Evolutionary conservation across 2,329 filamentous ascomycete genomes (phyloP).

Genomic region (Alternaria incomplexa): DNA sequence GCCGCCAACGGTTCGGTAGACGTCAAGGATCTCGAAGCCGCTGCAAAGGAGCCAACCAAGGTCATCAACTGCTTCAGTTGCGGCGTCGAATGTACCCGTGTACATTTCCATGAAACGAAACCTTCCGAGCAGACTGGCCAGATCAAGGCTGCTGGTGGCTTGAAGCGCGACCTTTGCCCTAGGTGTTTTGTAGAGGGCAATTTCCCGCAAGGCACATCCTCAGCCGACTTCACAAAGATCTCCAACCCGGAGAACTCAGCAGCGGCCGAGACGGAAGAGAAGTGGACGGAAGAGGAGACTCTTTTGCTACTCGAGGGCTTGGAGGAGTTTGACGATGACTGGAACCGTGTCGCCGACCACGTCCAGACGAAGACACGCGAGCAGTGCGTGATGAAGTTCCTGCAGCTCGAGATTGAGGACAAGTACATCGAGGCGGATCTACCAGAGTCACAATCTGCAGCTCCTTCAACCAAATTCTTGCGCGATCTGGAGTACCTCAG

Average conservation of each 20-base stretch:
- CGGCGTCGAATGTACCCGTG: constrained; percentile 82
- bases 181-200: constrained; percentile 87
- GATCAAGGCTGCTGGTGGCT: constrained; percentile 61
- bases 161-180: constrained; percentile 87
- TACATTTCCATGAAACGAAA: constrained; percentile 74
- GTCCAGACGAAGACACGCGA: constrained; percentile 91
- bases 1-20: constrained; percentile 71
- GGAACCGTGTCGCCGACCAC: constrained; percentile 90
- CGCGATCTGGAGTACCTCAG: constrained; percentile 67
- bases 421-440: constrained; percentile 89
- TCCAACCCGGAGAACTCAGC: constrained; percentile 85
- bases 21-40: constrained; percentile 67
- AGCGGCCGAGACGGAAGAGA: constrained; percentile 80
- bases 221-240: constrained; percentile 83
- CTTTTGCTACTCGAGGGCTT: constrained; percentile 89
- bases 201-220: constrained; percentile 78
- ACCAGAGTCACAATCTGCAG: constrained; percentile 53
- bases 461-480: constrained; percentile 51
- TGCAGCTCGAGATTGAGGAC: constrained; percentile 96
- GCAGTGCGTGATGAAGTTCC: constrained; percentile 95
- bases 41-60: constrained; percentile 68
- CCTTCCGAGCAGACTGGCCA: constrained; percentile 56
- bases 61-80: constrained; percentile 86
- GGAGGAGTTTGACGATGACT: constrained; percentile 94
- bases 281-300: constrained; percentile 90